Percentiles rank a stretch among this genome's conserved stretches.
Conservation (phyloP, 73 alveolate genomes). For the Tetrahymena borealis region DNA sequence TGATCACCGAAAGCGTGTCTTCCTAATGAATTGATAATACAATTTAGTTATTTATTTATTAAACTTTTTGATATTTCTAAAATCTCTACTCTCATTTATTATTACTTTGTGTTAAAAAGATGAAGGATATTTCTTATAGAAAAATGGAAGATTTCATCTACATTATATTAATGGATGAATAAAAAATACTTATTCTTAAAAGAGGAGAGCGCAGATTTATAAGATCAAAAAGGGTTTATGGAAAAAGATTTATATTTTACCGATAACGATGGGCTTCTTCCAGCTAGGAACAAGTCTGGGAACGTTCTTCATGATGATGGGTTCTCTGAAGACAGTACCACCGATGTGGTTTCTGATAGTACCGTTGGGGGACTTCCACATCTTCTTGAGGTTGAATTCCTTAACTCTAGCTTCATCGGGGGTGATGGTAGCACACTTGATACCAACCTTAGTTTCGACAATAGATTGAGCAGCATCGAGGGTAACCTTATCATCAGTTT, state of each 20-base stretch:
- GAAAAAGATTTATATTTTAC: background rate
- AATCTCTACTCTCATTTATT: too few relatives aligned
- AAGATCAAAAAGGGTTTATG: too few relatives aligned
- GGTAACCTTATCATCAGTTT: constrained; percentile 76
- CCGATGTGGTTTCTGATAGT: constrained; percentile 73
- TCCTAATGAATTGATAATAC: too few relatives aligned
- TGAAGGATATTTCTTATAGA: too few relatives aligned
- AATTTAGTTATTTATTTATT: too few relatives aligned
- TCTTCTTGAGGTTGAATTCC: constrained; percentile 66
- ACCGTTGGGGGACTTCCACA: constrained; percentile 87
- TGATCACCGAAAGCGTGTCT: constrained; percentile 82
- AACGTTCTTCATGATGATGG: constrained; percentile 64
- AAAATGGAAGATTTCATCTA: too few relatives aligned
- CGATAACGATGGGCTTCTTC: constrained; percentile 76
- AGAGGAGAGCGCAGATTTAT: too few relatives aligned
- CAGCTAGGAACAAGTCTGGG: constrained; percentile 86
- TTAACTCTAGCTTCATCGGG: constrained; percentile 79
- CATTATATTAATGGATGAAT: too few relatives aligned
- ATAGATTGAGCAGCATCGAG: constrained; percentile 79
- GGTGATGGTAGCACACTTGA: constrained; percentile 88
- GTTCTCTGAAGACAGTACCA: constrained; percentile 87
- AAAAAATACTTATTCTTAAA: too few relatives aligned
- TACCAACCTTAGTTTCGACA: constrained; percentile 69
- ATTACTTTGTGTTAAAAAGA: too few relatives aligned
- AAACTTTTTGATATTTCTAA: too few relatives aligned